Base-by-base conservation (phyloP, 2,329 filamentous ascomycete species). In the Rhytidhysteron rufulum region DNA sequence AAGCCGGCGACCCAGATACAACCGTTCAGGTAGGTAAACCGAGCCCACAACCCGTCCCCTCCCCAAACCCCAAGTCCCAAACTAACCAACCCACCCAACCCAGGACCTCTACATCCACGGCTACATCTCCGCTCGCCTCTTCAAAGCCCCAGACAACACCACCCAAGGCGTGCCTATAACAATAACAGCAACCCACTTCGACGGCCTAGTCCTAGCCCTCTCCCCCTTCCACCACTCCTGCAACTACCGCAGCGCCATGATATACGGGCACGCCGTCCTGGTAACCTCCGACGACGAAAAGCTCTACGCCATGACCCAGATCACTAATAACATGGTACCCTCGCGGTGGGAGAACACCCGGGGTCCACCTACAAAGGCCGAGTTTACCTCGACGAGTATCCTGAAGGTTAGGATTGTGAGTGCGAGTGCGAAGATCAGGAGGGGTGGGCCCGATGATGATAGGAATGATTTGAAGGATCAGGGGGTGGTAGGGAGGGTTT, bases 371-470 rank as follows among this genome's bases (percentile, higher is more conserved):
- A 50, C 33, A 5, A 48, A 44, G 27, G 41, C 47, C 6, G 48
- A 51, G 37, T 30, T 50, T 37, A 44, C 31, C 21, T 39, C 31
- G n/a, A 51, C 48, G 31, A 34, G 34, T n/a, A 35, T 51, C 3
- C 16, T 51, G 41, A 30, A 37, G 24, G 40, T 51, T 18, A 44
- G 42, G 13, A 45, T 51, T 27, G 30, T 17, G 2, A 41, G 18
- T 36, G 48, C 43, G 27, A 51, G 48, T 33, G 48, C 48, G 17
- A 51, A 51, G 29, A 32, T 51, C 8, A 27, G 47, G n/a, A 34
- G 27, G 15, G 48, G 48, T 3, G 44, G 43, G 15, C 43, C 48
- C 10, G 34, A 34, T 22, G 48, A 51, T 21, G 48, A 49, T 37
- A 25, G 42, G 17, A 16, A 40, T 17, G 48, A 51, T 42, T 34